Evolutionary conservation across 768 basidiomycete genomes (phyloP).

Genomic region (Termitomyces sp.): DNA sequence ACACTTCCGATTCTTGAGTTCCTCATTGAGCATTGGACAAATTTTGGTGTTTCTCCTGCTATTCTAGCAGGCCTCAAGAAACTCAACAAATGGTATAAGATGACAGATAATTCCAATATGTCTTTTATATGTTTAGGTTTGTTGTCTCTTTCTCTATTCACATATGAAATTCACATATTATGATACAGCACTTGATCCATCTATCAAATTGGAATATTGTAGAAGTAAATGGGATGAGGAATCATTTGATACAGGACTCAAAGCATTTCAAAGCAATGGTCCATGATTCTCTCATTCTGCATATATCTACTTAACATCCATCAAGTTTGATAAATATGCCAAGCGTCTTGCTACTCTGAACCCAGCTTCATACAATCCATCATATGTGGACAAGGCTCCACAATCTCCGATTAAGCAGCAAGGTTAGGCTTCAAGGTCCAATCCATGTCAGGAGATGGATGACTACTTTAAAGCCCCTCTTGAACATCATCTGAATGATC

Average conservation of each 20-base stretch:
- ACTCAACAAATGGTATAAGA: constrained; percentile 23
- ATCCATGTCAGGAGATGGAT: background rate
- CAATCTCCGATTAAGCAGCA: background rate
- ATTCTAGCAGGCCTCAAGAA: constrained; percentile 21
- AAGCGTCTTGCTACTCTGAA: background rate
- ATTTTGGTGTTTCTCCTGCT: constrained; percentile 1
- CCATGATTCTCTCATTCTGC: constrained; percentile 3
- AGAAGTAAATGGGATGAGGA: constrained; percentile 3
- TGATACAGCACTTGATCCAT: constrained; percentile 6
- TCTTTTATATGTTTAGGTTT: constrained; percentile 10
- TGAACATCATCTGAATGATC: background rate
- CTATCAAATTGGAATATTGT: background rate
- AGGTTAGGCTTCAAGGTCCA: constrained; percentile 14
- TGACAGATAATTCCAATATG: constrained; percentile 2
- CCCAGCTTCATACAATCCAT: background rate
- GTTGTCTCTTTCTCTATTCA: background rate
- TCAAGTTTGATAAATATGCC: background rate
- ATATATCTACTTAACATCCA: background rate
- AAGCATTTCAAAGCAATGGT: constrained; percentile 15
- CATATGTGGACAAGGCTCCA: background rate
- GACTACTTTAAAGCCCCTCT: constrained; percentile 14
- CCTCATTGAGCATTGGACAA: background rate
- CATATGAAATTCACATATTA: background rate
- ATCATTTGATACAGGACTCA: constrained; percentile 8
- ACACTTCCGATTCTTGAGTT: constrained; percentile 26